phyloP scores from a whole-genome alignment of 441 rosid genomes.

The Eruca vesicaria region DNA sequence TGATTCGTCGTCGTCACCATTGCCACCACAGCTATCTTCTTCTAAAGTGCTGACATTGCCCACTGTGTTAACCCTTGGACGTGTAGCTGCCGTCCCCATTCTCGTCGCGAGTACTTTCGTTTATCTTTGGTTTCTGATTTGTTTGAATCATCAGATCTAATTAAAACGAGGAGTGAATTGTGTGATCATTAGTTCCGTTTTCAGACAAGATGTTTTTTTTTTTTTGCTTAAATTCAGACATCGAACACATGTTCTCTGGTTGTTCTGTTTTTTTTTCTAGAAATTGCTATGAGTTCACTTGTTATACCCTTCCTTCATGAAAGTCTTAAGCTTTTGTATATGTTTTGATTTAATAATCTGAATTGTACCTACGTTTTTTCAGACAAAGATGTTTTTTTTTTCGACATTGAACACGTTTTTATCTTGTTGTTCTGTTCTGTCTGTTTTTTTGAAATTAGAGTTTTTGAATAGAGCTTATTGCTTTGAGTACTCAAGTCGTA shows the following conservation, averaged over 20 bases:
- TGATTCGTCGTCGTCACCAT: constrained; percentile 16
- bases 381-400: background rate
- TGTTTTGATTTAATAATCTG: background rate
- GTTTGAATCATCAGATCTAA: background rate
- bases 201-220: background rate
- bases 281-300: background rate
- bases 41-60: constrained; percentile 81
- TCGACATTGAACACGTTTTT: background rate
- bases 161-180: background rate
- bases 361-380: background rate
- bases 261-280: background rate
- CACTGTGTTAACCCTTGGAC: constrained; percentile 85
- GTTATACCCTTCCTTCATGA: background rate
- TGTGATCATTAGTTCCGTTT: background rate
- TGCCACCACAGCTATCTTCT: constrained; percentile 37
- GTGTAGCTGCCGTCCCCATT: constrained; percentile 90
- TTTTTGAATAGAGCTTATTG: background rate
- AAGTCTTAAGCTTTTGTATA: background rate
- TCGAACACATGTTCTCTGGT: background rate
- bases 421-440: background rate
- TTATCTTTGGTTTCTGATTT: background rate
- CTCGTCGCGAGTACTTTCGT: constrained; percentile 60
- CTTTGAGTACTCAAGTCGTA: background rate
- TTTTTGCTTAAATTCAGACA: background rate
- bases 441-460: background rate